A percentile compares a stretch with the other conserved stretches of the same genome.
These are phyloP conservation scores for Lepidium africanum DNA, from an alignment of 345 rosid genomes.

Conservation along the genomic window DNA sequence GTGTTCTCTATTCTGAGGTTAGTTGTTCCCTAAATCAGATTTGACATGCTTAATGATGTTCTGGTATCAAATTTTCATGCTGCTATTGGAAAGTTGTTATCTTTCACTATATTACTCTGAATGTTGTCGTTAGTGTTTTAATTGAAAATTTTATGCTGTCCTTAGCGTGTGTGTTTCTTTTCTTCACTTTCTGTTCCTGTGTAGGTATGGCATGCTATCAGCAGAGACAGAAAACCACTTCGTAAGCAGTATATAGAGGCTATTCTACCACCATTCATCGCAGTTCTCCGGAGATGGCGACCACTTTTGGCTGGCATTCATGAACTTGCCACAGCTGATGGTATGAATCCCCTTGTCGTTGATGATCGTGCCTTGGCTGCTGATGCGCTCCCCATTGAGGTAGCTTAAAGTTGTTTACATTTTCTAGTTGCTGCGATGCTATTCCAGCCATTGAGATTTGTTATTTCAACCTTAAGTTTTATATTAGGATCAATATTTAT, in stretches of 20 bases:
- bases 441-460: background rate
- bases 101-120: conserved; percentile 1
- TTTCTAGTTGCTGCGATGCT: conserved; percentile 14
- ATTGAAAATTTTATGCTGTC: background rate
- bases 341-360: conserved; percentile 87
- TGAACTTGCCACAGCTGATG: conserved; percentile 96
- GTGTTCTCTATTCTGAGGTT: conserved; percentile 99
- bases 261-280: conserved; percentile 94
- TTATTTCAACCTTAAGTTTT: background rate
- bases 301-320: conserved; percentile 95
- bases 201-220: conserved; percentile 96
- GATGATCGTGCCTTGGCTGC: conserved; percentile 97
- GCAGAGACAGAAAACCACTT: conserved; percentile 74
- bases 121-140: too few relatives aligned
- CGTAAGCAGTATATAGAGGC: conserved; percentile 92
- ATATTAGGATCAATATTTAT: background rate
- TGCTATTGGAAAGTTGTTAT: conserved; percentile 7
- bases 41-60: conserved; percentile 4
- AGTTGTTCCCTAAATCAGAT: conserved; percentile 33
- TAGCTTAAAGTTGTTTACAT: conserved; percentile 24
- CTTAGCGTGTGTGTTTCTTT: background rate
- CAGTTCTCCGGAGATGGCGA: conserved; percentile 96
- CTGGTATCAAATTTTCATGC: conserved; percentile 18
- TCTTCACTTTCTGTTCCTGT: conserved; percentile 16
- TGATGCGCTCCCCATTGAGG: conserved; percentile 91